phyloP scores from a whole-genome alignment of 176 grass and related monocot genomes.

The Zoysia pacifica region DNA sequence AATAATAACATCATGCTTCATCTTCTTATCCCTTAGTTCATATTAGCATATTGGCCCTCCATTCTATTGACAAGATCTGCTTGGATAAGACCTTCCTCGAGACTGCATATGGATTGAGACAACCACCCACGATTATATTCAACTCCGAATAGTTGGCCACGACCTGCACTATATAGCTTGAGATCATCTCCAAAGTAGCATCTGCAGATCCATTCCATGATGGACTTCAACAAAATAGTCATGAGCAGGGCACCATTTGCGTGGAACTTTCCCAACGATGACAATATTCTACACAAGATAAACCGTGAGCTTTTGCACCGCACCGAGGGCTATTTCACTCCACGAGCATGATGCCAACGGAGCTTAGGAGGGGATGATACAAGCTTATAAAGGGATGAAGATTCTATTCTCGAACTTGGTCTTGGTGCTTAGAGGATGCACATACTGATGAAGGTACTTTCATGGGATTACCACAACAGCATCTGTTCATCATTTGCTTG shows the following conservation, averaged over 20 bases:
- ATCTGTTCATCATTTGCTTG: conserved; percentile 75
- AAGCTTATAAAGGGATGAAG: conserved; percentile 60
- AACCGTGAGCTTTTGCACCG: conserved; percentile 71
- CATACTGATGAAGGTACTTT: conserved; percentile 62
- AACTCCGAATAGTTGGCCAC: conserved; percentile 66
- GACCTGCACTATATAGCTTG: conserved; percentile 88
- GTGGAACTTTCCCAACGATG: conserved; percentile 82
- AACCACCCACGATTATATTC: conserved; percentile 88
- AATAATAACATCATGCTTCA: background rate
- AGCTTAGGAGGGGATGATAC: conserved; percentile 49
- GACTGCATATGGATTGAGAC: conserved; percentile 86
- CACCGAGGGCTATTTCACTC: conserved; percentile 62
- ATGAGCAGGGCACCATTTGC: conserved; percentile 81
- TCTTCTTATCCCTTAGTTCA: background rate
- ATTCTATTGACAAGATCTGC: conserved; percentile 63
- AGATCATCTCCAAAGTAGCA: conserved; percentile 90
- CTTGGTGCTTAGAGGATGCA: conserved; percentile 69
- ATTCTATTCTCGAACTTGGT: conserved; percentile 57
- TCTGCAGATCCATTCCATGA: conserved; percentile 64
- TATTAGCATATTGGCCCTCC: background rate
- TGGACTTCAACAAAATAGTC: conserved; percentile 76
- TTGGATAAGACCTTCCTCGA: conserved; percentile 84
- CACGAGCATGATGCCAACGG: conserved; percentile 75
- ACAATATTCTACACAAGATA: conserved; percentile 78
- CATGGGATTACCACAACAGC: conserved; percentile 64